Evolutionary conservation across 306 rosid genomes (phyloP).

Genomic region (Castanopsis chinensis): DNA sequence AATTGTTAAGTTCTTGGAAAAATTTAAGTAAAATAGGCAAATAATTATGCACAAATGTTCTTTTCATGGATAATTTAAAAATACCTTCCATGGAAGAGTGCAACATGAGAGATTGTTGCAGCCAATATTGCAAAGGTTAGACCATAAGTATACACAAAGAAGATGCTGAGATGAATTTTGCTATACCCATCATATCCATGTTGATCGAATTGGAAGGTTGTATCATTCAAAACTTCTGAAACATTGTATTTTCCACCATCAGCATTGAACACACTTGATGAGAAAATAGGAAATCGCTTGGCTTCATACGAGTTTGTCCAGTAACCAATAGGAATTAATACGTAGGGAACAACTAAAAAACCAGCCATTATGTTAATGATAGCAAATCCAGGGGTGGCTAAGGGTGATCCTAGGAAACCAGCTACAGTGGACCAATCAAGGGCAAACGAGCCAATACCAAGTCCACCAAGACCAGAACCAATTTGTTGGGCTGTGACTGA

Average conservation of each 20-base stretch:
- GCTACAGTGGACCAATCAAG: slow-evolving; percentile 83
- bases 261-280: slow-evolving; percentile 58
- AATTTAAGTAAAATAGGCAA: not conserved
- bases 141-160: slow-evolving; percentile 67
- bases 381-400: slow-evolving; percentile 71
- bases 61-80: not conserved
- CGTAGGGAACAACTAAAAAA: slow-evolving; percentile 38
- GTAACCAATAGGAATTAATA: slow-evolving; percentile 58
- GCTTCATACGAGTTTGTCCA: slow-evolving; percentile 70
- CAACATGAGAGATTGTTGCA: slow-evolving; percentile 72
- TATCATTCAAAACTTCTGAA: slow-evolving; percentile 39
- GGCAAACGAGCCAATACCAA: slow-evolving; percentile 77
- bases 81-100: slow-evolving; percentile 86
- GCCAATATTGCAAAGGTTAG: slow-evolving; percentile 68
- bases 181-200: slow-evolving; percentile 54
- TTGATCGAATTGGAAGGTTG: slow-evolving; percentile 46
- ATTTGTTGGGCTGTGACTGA: slow-evolving; percentile 83
- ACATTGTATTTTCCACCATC: slow-evolving; percentile 55
- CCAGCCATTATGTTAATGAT: slow-evolving; percentile 54
- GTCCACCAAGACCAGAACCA: slow-evolving; percentile 70
- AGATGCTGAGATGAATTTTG: slow-evolving; percentile 62
- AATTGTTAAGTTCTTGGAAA: not conserved
- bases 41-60: not conserved
- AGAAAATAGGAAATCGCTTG: slow-evolving; percentile 64
- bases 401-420: slow-evolving; percentile 67